Evolutionary conservation across 2,329 filamentous ascomycete genomes (phyloP).

Genomic region (Dryadomyces quercivorus): DNA sequence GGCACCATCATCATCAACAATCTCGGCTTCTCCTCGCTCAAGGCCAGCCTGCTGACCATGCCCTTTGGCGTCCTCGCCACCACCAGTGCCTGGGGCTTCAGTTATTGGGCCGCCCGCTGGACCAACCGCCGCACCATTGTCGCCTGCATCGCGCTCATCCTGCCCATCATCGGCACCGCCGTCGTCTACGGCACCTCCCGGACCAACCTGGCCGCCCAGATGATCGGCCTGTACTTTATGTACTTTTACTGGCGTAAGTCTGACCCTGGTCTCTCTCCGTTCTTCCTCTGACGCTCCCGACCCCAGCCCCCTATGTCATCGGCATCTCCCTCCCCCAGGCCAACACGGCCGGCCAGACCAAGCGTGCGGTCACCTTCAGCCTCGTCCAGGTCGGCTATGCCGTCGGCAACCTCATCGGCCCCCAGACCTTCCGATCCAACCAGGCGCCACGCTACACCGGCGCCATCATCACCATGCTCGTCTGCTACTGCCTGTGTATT

Average conservation of each 20-base stretch:
- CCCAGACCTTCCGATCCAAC: constrained; percentile 40
- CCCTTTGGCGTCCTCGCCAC: constrained; percentile 39
- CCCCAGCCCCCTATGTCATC: constrained; percentile 6
- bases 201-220: constrained; percentile 21
- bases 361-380: constrained; percentile 2
- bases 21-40: constrained; percentile 40
- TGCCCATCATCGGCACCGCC: constrained; percentile 21
- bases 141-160: constrained; percentile 23
- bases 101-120: constrained; percentile 28
- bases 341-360: constrained; percentile 10
- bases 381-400: constrained; percentile 16
- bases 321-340: constrained; percentile 9
- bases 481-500: constrained; percentile 29
- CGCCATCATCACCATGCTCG: constrained; percentile 42
- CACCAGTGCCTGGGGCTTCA: constrained; percentile 44
- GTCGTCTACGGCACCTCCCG: constrained; percentile 11
- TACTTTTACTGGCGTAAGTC: constrained; percentile 25
- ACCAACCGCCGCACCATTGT: constrained; percentile 30
- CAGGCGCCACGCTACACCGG: constrained; percentile 40
- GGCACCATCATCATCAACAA: constrained; percentile 45
- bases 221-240: constrained; percentile 26
- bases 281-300: not conserved
- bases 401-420: constrained; percentile 43
- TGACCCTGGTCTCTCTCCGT: not conserved
- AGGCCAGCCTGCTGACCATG: constrained; percentile 47